Evolutionary conservation across 305 asterid genomes (phyloP).

Genomic region (Withania somnifera): DNA sequence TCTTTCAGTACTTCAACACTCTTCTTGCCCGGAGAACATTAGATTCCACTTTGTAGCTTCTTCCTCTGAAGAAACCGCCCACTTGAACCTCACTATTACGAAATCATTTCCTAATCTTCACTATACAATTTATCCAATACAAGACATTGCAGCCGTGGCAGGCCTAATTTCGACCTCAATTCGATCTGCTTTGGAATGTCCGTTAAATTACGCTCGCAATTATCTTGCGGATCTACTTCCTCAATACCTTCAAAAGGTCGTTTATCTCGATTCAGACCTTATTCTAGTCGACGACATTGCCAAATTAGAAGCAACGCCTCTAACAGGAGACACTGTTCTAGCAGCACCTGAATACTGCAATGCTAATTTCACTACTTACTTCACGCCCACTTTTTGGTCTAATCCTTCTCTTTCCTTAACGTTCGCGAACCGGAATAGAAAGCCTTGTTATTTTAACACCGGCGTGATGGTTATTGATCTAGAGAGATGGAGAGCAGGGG

Average conservation of each 20-base stretch:
- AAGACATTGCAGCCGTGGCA: conserved; percentile 41
- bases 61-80: conserved; percentile 18
- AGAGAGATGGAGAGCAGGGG: conserved; percentile 57
- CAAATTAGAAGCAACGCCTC: conserved; percentile 58
- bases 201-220: conserved; percentile 82
- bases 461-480: conserved; percentile 89
- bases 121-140: conserved; percentile 49
- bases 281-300: conserved; percentile 77
- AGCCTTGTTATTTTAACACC: conserved; percentile 76
- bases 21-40: conserved; percentile 77
- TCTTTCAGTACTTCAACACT: conserved; percentile 68
- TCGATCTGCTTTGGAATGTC: conserved; percentile 79
- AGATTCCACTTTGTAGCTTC: conserved; percentile 55
- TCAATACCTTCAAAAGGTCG: conserved; percentile 28
- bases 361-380: conserved; percentile 81
- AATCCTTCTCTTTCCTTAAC: conserved; percentile 69
- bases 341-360: conserved; percentile 96
- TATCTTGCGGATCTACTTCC: conserved; percentile 77
- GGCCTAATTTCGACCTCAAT: conserved; percentile 75
- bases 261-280: conserved; percentile 82
- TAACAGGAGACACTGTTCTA: conserved; percentile 31
- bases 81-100: conserved; percentile 30
- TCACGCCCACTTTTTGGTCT: conserved; percentile 88
- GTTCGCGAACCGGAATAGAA: conserved; percentile 50
- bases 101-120: conserved; percentile 59